Base-by-base conservation (phyloP, 2,329 filamentous ascomycete species). In the Dactylellina parvicollis region DNA sequence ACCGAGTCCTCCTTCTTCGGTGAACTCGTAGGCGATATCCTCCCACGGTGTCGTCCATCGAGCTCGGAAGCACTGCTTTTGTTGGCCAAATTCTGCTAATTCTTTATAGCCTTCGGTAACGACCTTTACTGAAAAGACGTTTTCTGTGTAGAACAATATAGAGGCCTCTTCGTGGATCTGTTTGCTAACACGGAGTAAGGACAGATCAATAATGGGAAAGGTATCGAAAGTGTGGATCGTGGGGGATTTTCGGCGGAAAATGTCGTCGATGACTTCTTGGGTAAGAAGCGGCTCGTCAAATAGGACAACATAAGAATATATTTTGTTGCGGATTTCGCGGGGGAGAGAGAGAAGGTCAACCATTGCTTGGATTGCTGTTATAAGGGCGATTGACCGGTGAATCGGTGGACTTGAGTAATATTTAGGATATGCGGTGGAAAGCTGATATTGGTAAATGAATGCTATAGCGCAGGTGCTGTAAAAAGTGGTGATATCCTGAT, bases 41-140 rank as follows among this genome's bases (percentile, higher is more conserved):
- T 67, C 62, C 62, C 62, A 67, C 54, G 62, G 62, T 24, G 54
- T 67, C 4, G 62, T 67, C 62, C 62, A 67, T 24, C 62, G 16
- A 20, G 62, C 34, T 5, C 62, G 46, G 20, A 67, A 67, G 44
- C 62, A 67, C 32, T 67, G 62, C n/a, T 67, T 60, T 20, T 22
- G 42, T n/a, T 50, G 44, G 52, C 44, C 49, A 8, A 50, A 57
- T 7, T 42, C 12, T 26, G 59, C 34, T 4, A 50, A 57, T 7
- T 42, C 12, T 26, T 67, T 28, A 24, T 57, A 67, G 34, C 30
- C 42, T 20, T 67, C 62, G 4, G 62, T 67, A 9, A 67, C 62
- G 14, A 67, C 42, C 28, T 67, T 67, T 12, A 67, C 46, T 1
- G 62, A 67, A 38, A 67, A 67, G 9, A 60, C 44, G 20, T 67